Evolutionary conservation across 192 early-diverging fungal species (phyloP).

Genomic region (Linnemannia hyalina): DNA sequence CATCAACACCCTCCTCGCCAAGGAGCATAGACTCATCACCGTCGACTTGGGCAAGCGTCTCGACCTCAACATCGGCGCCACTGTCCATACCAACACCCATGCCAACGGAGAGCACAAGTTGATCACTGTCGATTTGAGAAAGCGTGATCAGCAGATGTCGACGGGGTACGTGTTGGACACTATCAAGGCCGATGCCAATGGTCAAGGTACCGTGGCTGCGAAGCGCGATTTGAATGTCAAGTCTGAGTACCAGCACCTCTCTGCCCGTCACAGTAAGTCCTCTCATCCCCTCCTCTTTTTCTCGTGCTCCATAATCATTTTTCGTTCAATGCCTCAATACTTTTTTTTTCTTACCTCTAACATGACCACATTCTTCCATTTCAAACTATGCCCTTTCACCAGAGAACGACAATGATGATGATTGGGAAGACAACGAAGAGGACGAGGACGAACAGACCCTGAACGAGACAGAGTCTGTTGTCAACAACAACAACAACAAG

Average conservation of each 20-base stretch:
- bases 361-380: background rate
- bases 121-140: slow-evolving; percentile 2
- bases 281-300: background rate
- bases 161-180: background rate
- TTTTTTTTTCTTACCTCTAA: background rate
- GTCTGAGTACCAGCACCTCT: background rate
- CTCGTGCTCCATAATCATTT: background rate
- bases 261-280: background rate
- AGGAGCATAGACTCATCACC: background rate
- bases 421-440: slow-evolving; percentile 9
- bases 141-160: slow-evolving; percentile 6
- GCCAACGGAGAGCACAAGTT: background rate
- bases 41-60: background rate
- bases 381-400: background rate
- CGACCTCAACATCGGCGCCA: too few species aligned
- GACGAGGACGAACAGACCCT: background rate
- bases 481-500: background rate
- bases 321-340: background rate
- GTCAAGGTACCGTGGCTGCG: background rate
- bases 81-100: background rate
- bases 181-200: background rate
- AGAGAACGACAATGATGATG: background rate
- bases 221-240: background rate
- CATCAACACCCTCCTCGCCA: background rate
- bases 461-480: background rate